These are phyloP conservation scores for Lantana camara DNA, from an alignment of 257 asterid species.

Conservation along the genomic window DNA sequence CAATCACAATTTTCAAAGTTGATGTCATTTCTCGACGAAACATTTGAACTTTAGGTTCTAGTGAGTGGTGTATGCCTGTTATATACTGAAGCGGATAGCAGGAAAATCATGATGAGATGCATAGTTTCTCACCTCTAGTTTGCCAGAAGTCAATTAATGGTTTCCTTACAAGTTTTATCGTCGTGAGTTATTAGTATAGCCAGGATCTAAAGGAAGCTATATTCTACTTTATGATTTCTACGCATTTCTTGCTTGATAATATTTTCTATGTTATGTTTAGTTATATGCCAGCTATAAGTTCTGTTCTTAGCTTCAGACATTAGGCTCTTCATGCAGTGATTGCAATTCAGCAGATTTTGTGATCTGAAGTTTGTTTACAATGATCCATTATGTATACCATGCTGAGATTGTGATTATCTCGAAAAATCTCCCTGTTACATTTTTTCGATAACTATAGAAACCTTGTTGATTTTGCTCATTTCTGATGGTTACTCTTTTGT, in stretches of 20 bases:
- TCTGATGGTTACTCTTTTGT: conserved; percentile 2
- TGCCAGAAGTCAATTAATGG: too few species aligned
- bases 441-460: not conserved
- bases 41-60: not conserved
- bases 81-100: not conserved
- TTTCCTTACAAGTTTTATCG: not conserved
- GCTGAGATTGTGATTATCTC: not conserved
- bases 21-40: not conserved
- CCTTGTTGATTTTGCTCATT: not conserved
- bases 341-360: not conserved
- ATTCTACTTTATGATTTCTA: not conserved
- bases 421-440: not conserved
- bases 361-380: not conserved
- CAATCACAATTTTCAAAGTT: too few species aligned
- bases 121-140: not conserved
- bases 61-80: not conserved
- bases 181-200: not conserved
- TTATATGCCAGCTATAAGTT: not conserved
- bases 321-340: not conserved
- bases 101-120: not conserved
- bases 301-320: not conserved
- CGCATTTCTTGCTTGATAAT: not conserved
- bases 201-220: not conserved
- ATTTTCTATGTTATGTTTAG: not conserved
- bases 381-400: not conserved